Conservation (phyloP, 768 basidiomycete species). For the Boletus edulis region DNA sequence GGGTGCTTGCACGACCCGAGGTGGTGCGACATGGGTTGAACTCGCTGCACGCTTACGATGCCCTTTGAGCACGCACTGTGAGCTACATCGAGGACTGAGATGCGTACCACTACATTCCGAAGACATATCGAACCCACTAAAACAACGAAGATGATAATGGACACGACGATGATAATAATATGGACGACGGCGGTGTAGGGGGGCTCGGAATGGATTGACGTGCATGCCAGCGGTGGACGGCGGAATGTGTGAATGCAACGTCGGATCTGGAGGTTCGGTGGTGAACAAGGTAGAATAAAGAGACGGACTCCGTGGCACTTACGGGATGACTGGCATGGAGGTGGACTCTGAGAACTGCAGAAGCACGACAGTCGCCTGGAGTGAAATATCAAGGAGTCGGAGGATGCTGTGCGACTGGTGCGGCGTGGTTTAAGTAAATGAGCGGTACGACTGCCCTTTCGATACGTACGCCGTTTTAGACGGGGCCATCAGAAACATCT, state of each 20-base stretch:
- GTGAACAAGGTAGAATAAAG: background rate
- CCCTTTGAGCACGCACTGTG: background rate
- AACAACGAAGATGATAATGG: background rate
- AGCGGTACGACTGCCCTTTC: no score
- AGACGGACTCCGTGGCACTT: background rate
- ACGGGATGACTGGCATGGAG: background rate
- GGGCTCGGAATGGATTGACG: background rate
- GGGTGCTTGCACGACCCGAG: background rate
- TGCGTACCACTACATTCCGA: background rate
- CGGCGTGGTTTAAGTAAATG: no score
- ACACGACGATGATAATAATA: background rate
- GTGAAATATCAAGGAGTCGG: no score
- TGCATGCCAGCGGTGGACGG: background rate
- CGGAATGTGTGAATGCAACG: background rate
- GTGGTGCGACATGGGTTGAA: background rate
- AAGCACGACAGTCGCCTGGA: no score
- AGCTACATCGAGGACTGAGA: background rate
- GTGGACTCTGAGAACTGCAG: background rate
- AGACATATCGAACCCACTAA: background rate
- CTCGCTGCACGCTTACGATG: background rate
- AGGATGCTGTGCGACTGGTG: no score
- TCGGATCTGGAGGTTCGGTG: background rate
- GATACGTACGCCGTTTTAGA: no score
- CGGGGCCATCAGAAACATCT: no score
- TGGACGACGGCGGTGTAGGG: background rate